These are phyloP conservation scores for Asclepias syriaca DNA, from an alignment of 257 asterid species.

Conservation along the genomic window DNA sequence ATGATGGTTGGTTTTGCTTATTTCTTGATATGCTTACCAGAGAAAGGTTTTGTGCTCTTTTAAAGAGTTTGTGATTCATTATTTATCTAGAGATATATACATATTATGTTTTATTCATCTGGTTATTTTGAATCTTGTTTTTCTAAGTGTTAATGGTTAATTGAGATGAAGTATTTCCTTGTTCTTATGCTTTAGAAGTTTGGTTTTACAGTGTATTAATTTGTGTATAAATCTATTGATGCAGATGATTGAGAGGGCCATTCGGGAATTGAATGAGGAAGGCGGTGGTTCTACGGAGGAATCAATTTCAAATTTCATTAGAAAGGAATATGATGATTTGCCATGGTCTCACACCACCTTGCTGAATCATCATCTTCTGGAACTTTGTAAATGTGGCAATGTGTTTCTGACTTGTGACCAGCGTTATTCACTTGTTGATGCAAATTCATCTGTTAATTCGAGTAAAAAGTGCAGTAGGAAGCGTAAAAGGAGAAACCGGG, in stretches of 20 bases:
- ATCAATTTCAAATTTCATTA: slow-evolving; percentile 45
- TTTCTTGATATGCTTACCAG: neutral
- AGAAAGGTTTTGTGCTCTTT: neutral
- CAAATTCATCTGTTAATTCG: slow-evolving; percentile 3
- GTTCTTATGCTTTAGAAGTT: neutral
- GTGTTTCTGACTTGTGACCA: slow-evolving; percentile 21
- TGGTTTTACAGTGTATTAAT: neutral
- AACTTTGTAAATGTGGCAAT: slow-evolving; percentile 35
- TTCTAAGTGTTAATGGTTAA: neutral
- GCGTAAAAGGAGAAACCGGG: slow-evolving; percentile 23
- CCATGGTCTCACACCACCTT: slow-evolving; percentile 49
- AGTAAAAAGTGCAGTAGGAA: slow-evolving; percentile 24
- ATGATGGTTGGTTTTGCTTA: neutral
- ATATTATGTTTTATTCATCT: no score
- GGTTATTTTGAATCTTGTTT: no score
- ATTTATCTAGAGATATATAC: neutral
- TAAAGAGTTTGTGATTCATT: neutral
- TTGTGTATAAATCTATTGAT: slow-evolving; percentile 4
- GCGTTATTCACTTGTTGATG: slow-evolving; percentile 27
- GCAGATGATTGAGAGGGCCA: slow-evolving; percentile 65
- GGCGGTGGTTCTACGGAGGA: slow-evolving; percentile 51
- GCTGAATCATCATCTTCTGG: slow-evolving; percentile 38
- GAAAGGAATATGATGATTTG: slow-evolving; percentile 30
- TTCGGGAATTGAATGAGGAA: slow-evolving; percentile 37
- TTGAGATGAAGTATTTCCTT: neutral